Evolutionary conservation across 2,329 filamentous ascomycete species (phyloP), one percentile per base, ranked within the genome.

Genomic region (Claviceps fusiformis): DNA sequence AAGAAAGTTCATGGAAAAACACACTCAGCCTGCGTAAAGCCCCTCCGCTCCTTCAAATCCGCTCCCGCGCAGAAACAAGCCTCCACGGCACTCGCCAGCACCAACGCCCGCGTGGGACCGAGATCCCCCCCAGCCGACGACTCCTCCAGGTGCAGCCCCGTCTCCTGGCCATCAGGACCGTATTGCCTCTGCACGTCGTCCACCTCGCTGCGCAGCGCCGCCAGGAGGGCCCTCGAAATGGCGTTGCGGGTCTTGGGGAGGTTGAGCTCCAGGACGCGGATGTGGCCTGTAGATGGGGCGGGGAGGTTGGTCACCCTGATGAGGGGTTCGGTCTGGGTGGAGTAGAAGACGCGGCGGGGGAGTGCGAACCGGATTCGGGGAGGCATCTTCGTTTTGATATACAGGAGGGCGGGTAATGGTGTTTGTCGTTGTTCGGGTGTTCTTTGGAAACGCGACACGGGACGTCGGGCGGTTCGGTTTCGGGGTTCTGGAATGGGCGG

Each of bases 61-160:
- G 93, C 93, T 43, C 93, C 93, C 0, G 93, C 89, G 70, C 93
- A 98, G 70, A 98, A 98, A 63, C 84, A 86, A 29, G 81, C 77
- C 62, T 96, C 89, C n/a, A 89, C 79, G 45, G 89, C 88, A 65
- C 88, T 95, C 11, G 89, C 87, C 17, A 98, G 63, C 45, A 98
- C 81, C 61, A 98, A 69, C 2, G 88, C 92, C 60, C 93, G 76
- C 17, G 91, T 96, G 0, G 79, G 78, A 0, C 77, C 78, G 58
- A 70, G 74, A 59, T 74, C 61, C 56, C 75, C 71, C 4, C 68
- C 63, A 0, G 72, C 73, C 73, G 0, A 62, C 15, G 15, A 5
- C 15, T 1, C 39, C 24, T 27, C 59, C 0, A 74, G 66, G 7
- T 33, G 8, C 24, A 43, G 33, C 24, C 51, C 54, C 1, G 75